Evolutionary conservation across 495 filamentous ascomycete species (phyloP), one percentile per base, ranked within the genome.

Genomic region (Poronia punctata): DNA sequence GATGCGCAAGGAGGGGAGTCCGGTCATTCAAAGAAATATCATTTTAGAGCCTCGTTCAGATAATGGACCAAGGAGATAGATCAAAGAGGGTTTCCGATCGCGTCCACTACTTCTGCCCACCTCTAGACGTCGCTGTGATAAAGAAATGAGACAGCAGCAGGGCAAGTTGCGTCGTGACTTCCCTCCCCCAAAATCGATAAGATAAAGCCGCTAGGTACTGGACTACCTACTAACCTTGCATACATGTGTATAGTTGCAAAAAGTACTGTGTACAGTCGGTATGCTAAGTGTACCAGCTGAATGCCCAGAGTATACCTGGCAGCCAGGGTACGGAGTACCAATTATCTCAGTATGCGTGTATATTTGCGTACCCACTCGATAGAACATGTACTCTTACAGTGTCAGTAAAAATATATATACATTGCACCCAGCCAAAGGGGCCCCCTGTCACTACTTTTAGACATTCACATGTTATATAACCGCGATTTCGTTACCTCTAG

Each of bases 41-140:
- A 55, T 58, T 53, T 53, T 55, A 41, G 47, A 48, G 46, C 25
- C 50, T 45, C 35, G 39, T 35, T 31, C 22, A 35, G 40, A 52
- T 42, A 22, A 35, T 32, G 43, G 17, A 48, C 37, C 38, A 38
- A 42, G 27, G 34, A 32, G 23, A 27, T 20, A 38, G 34, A 33
- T 55, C 52, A 58, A 55, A 58, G 55, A 28, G 51, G 16, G 18
- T 24, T 43, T 50, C 55, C 55, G 55, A 51, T 55, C 55, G 44
- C 55, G 52, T 58, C 46, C 36, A 33, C 22, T 43, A 27, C 23
- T 44, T 46, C 47, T 42, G 42, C 33, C 14, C 34, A 27, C 23
- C 24, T 21, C 17, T 27, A 14, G 21, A 23, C 32, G 33, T 38
- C 21, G 17, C 29, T 21, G 19, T 22, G 35, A 45, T 45, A 45